Evolutionary conservation across 208 protist genomes (phyloP).

Genomic region (Leishmania guyanensis): DNA sequence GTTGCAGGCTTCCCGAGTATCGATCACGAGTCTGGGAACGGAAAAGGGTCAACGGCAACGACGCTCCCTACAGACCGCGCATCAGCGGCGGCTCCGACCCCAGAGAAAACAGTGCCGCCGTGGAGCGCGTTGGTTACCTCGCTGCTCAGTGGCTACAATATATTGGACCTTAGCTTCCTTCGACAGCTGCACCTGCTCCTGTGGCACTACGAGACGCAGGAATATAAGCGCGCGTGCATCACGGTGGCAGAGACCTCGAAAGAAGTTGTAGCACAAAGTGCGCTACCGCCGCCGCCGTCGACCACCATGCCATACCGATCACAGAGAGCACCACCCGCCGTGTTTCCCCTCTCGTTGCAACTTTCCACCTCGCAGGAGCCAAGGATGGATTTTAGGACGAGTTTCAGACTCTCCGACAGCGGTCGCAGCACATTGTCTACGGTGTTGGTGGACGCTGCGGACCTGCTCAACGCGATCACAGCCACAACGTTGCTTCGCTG

Average conservation of each 20-base stretch:
- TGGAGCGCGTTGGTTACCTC: slow-evolving; percentile 19
- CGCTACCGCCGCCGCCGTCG: neutral
- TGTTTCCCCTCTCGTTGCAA: slow-evolving; percentile 13
- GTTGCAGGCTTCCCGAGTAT: neutral
- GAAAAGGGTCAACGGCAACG: neutral
- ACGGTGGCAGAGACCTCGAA: neutral
- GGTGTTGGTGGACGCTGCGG: slow-evolving; percentile 17
- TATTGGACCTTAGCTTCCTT: slow-evolving; percentile 16
- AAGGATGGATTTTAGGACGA: neutral
- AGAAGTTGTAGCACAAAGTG: neutral
- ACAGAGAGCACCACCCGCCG: neutral
- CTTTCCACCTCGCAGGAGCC: neutral
- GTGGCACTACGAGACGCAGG: slow-evolving; percentile 16
- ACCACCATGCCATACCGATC: neutral
- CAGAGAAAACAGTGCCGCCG: neutral
- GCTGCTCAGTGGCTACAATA: slow-evolving; percentile 11
- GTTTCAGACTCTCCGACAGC: neutral
- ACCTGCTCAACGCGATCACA: slow-evolving; percentile 15
- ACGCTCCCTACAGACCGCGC: neutral
- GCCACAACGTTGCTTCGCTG: slow-evolving; percentile 18
- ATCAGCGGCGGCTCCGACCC: neutral
- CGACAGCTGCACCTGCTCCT: slow-evolving; percentile 18
- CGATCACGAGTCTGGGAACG: neutral
- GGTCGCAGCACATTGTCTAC: neutral
- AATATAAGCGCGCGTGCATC: neutral